phyloP scores from a whole-genome alignment of 2,329 filamentous ascomycete species.

The Xylaria sp. region DNA sequence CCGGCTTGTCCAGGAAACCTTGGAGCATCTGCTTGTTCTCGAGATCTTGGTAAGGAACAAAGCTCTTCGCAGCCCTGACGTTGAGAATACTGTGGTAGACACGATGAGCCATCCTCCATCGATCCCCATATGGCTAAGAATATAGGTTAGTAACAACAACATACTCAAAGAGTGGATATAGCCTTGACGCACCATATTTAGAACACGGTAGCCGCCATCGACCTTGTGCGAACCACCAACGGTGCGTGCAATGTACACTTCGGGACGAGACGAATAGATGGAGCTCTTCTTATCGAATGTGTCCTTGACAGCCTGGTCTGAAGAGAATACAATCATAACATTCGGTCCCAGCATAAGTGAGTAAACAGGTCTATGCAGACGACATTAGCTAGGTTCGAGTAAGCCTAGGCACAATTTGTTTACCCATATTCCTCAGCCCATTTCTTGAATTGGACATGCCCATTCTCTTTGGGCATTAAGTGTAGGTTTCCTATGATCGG shows the following conservation, averaged over 20 bases:
- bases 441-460: slow-evolving; percentile 40
- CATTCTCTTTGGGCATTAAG: slow-evolving; percentile 38
- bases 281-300: slow-evolving; percentile 40
- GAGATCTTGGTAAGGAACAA: slow-evolving; percentile 65
- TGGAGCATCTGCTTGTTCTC: slow-evolving; percentile 65
- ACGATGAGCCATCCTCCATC: slow-evolving; percentile 51
- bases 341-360: slow-evolving; percentile 39
- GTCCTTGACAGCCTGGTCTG: slow-evolving; percentile 39
- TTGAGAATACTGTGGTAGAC: slow-evolving; percentile 60
- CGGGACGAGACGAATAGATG: slow-evolving; percentile 40
- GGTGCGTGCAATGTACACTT: slow-evolving; percentile 39
- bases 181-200: slow-evolving; percentile 37
- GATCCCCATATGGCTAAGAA: slow-evolving; percentile 48
- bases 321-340: slow-evolving; percentile 39
- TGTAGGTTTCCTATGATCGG: slow-evolving; percentile 39
- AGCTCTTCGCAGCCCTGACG: slow-evolving; percentile 56
- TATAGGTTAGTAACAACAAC: slow-evolving; percentile 18
- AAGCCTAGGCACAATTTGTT: not conserved
- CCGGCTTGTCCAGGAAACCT: slow-evolving; percentile 57
- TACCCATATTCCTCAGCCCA: slow-evolving; percentile 43
- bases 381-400: slow-evolving; percentile 21
- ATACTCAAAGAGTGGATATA: not conserved
- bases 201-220: slow-evolving; percentile 36
- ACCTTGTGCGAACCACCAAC: slow-evolving; percentile 39
- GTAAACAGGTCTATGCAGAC: slow-evolving; percentile 35